These are phyloP conservation scores for Penicillium robsamsonii DNA, from an alignment of 495 filamentous ascomycete genomes.

Conservation along the genomic window DNA sequence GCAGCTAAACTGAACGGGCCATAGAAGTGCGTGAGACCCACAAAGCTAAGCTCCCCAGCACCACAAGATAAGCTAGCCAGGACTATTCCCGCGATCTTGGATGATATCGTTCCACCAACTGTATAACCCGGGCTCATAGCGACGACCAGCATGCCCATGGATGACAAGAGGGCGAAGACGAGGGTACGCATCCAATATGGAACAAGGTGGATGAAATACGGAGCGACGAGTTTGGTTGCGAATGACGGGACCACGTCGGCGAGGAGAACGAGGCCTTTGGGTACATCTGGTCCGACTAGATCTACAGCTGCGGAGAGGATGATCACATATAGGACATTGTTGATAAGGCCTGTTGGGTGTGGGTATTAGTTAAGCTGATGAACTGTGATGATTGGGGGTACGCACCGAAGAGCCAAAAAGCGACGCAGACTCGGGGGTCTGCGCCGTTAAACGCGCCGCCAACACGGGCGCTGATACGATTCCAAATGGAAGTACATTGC, in stretches of 20 bases:
- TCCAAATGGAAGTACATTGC: slow-evolving; percentile 66
- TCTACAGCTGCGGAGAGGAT: slow-evolving; percentile 95
- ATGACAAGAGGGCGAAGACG: slow-evolving; percentile 67
- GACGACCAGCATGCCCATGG: slow-evolving; percentile 82
- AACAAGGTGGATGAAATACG: slow-evolving; percentile 87
- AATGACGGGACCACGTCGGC: slow-evolving; percentile 90
- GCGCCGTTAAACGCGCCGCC: slow-evolving; percentile 60
- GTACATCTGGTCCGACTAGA: slow-evolving; percentile 79
- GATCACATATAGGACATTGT: slow-evolving; percentile 97
- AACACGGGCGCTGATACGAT: slow-evolving; percentile 64
- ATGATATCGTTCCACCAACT: slow-evolving; percentile 58
- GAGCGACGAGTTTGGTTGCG: slow-evolving; percentile 78
- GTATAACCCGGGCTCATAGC: slow-evolving; percentile 67
- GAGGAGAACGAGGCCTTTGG: slow-evolving; percentile 89
- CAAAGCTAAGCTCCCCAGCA: slow-evolving; percentile 82
- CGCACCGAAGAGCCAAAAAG: slow-evolving; percentile 93
- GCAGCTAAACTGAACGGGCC: slow-evolving; percentile 85
- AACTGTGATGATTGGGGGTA: neutral
- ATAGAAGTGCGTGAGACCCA: slow-evolving; percentile 90
- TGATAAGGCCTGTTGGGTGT: slow-evolving; percentile 70
- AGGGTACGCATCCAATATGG: slow-evolving; percentile 76
- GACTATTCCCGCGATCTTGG: slow-evolving; percentile 80
- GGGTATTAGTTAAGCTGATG: neutral
- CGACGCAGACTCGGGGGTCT: slow-evolving; percentile 68
- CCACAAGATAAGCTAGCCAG: slow-evolving; percentile 82